Conservation (phyloP, 345 rosid species). For the Citrus sinensis region DVS_A1.0 CM039161.1:1605501-1606000, state of each 20-base stretch:
- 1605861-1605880: conserved; percentile 55
- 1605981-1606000: neutral
- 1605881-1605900: conserved; percentile 51
- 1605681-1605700: too few species aligned
- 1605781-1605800: too few species aligned
- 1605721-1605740: too few species aligned
- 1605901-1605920: conserved; percentile 35
- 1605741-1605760: too few species aligned
- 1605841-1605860: conserved; percentile 34
- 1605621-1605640: too few species aligned
- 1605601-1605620: too few species aligned
- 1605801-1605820: too few species aligned
- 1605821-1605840: neutral
- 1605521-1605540: conserved; percentile 57
- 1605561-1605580: conserved; percentile 34
- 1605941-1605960: conserved; percentile 40
- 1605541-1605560: conserved; percentile 48
- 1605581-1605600: too few species aligned
- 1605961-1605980: neutral
- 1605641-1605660: too few species aligned
- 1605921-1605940: conserved; percentile 29
- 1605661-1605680: too few species aligned
- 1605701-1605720: too few species aligned
- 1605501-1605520: conserved; percentile 65
- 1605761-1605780: too few species aligned